phyloP scores from a whole-genome alignment of 139 green algal genomes.

The Chloropicon primus region DNA sequence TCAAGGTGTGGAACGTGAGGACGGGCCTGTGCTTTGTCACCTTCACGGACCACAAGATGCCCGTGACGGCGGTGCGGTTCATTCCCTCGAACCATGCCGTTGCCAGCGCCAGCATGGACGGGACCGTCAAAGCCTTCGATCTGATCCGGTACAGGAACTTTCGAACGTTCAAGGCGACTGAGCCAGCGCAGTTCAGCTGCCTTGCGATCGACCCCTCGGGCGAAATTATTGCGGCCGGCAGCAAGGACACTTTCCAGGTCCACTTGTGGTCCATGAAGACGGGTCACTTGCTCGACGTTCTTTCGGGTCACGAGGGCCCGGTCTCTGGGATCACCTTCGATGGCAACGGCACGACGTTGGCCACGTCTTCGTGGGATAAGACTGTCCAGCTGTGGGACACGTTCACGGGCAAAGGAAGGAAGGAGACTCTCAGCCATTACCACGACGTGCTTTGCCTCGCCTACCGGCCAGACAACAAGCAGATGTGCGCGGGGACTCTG shows the following conservation, averaged over 20 bases:
- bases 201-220: conserved; percentile 75
- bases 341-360: conserved; percentile 49
- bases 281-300: conserved; percentile 76
- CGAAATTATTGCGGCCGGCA: conserved; percentile 75
- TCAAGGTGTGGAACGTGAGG: conserved; percentile 12
- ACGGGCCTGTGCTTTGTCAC: conserved; percentile 86
- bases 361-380: conserved; percentile 78
- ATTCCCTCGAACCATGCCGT: conserved; percentile 48
- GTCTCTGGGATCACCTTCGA: conserved; percentile 70
- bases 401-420: conserved; percentile 48
- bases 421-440: conserved; percentile 69
- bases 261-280: conserved; percentile 90
- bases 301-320: conserved; percentile 82
- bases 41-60: conserved; percentile 75
- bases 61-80: conserved; percentile 70
- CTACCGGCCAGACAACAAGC: conserved; percentile 70
- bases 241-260: conserved; percentile 76
- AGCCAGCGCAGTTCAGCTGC: conserved; percentile 64
- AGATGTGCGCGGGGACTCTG: conserved; percentile 71
- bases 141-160: conserved; percentile 88
- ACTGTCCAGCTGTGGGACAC: conserved; percentile 78
- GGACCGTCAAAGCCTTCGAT: conserved; percentile 88
- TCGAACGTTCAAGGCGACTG: conserved; percentile 73
- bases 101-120: conserved; percentile 55
- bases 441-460: conserved; percentile 87